A percentile compares a stretch with the other conserved stretches of the same genome.
phyloP scores from a whole-genome alignment of 176 grass and related monocot genomes.

The Poa annua region DNA sequence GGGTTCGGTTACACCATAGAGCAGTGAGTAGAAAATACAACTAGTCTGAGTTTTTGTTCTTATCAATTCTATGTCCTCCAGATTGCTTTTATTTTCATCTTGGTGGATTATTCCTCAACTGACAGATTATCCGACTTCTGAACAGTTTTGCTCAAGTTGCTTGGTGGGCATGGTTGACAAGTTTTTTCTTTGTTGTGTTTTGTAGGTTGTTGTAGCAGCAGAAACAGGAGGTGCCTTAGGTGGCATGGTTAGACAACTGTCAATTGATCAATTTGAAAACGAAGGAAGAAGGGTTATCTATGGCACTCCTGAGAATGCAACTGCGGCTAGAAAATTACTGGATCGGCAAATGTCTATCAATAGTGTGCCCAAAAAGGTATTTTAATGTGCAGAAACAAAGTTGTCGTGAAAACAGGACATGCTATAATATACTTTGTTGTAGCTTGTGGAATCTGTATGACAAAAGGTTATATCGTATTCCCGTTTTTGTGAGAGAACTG shows the following conservation, averaged over 20 bases:
- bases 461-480: conserved; percentile 12
- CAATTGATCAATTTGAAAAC: conserved; percentile 99
- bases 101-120: conserved; percentile 20
- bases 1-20: conserved; percentile 98
- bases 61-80: conserved; percentile 12
- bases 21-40: conserved; percentile 68
- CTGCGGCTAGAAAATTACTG: conserved; percentile 90
- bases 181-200: conserved; percentile 21
- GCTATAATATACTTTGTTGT: conserved; percentile 29
- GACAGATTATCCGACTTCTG: neutral
- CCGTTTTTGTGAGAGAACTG: conserved; percentile 12
- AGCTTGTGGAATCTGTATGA: conserved; percentile 5
- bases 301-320: conserved; percentile 93
- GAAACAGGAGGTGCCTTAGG: conserved; percentile 97
- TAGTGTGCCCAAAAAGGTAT: conserved; percentile 96
- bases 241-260: conserved; percentile 98
- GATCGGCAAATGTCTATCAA: conserved; percentile 98
- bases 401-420: neutral
- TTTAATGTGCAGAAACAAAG: conserved; percentile 19
- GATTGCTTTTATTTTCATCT: conserved; percentile 4
- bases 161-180: neutral
- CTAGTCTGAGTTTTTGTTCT: conserved; percentile 25
- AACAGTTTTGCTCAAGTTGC: conserved; percentile 20
- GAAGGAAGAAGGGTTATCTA: conserved; percentile 98
- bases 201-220: conserved; percentile 92